Conservation (phyloP, 2,329 filamentous ascomycete species). For the Scedosporium dehoogii region DNA sequence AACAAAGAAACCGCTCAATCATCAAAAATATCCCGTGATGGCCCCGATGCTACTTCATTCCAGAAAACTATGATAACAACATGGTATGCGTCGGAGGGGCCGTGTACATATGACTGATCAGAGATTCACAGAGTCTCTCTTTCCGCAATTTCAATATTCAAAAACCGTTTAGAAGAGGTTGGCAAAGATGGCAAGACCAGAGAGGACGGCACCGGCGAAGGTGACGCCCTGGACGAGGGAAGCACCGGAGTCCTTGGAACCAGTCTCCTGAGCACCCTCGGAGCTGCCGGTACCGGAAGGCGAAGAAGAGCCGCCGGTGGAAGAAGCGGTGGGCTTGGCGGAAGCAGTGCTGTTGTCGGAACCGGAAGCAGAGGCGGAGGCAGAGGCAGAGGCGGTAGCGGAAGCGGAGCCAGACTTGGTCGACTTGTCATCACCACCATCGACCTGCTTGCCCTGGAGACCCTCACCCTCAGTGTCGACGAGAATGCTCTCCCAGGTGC, state of each 20-base stretch:
- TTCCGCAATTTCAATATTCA: not conserved
- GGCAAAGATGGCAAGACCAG: slow-evolving; percentile 8
- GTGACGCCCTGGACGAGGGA: slow-evolving; percentile 6
- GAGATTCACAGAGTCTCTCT: not conserved
- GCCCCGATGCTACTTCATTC: not conserved
- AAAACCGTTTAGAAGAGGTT: slow-evolving; percentile 2
- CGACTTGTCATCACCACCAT: slow-evolving; percentile 1
- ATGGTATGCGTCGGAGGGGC: not conserved
- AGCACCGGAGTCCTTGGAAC: not conserved
- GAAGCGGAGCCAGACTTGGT: not conserved
- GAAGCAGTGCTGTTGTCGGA: slow-evolving; percentile 1
- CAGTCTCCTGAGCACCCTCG: not conserved
- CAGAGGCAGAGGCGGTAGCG: slow-evolving; percentile 1
- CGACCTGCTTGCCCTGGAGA: not conserved
- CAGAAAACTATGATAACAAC: not conserved
- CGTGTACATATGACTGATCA: not conserved
- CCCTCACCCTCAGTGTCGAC: slow-evolving; percentile 14
- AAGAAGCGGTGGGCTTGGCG: slow-evolving; percentile 1
- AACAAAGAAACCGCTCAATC: not conserved
- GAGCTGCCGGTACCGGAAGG: not conserved
- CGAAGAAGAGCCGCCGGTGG: not conserved
- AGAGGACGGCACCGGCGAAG: slow-evolving; percentile 6
- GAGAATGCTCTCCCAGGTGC: slow-evolving; percentile 31
- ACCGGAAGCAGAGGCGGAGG: slow-evolving; percentile 5
- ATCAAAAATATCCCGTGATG: not conserved